Percentiles rank a stretch among this genome's conserved stretches.
These are phyloP conservation scores for Psilocybe mexicana DNA, from an alignment of 1,284 basidiomycete species.

Conservation along the genomic window DNA sequence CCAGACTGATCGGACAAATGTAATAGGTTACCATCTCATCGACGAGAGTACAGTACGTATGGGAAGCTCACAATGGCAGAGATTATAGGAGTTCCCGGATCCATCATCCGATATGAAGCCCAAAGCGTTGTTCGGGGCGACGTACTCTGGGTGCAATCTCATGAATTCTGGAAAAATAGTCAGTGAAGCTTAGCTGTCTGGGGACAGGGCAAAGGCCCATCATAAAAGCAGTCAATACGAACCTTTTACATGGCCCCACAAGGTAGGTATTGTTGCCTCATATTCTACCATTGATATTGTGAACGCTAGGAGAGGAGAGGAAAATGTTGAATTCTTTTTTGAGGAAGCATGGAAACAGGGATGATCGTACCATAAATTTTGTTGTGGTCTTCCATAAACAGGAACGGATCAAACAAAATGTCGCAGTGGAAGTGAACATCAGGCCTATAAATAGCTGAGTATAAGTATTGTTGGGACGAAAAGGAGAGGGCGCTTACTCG, in stretches of 20 bases:
- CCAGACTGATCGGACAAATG: slow-evolving; percentile 52
- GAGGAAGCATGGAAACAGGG: not conserved
- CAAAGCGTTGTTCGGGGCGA: slow-evolving; percentile 68
- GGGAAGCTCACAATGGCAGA: slow-evolving; percentile 67
- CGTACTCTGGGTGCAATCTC: slow-evolving; percentile 52
- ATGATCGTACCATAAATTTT: slow-evolving; percentile 59
- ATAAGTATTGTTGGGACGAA: not conserved
- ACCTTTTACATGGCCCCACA: slow-evolving; percentile 30
- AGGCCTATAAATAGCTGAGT: slow-evolving; percentile 43
- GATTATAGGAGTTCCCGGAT: slow-evolving; percentile 62
- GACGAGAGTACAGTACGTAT: too few relatives aligned
- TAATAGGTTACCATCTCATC: too few relatives aligned
- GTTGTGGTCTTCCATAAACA: slow-evolving; percentile 70
- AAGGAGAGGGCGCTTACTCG: slow-evolving; percentile 27
- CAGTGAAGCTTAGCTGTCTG: too few relatives aligned
- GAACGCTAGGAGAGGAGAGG: slow-evolving; percentile 37
- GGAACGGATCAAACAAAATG: slow-evolving; percentile 72
- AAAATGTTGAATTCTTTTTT: slow-evolving; percentile 36
- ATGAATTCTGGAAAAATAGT: slow-evolving; percentile 24
- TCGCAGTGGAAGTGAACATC: slow-evolving; percentile 76
- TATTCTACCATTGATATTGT: slow-evolving; percentile 32
- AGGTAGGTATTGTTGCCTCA: slow-evolving; percentile 28
- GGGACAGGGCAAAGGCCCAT: too few relatives aligned
- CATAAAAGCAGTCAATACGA: not conserved
- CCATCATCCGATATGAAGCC: slow-evolving; percentile 68